These are phyloP conservation scores for Claviceps quebecensis DNA, from an alignment of 2,329 filamentous ascomycete species.

Conservation along the genomic window DNA sequence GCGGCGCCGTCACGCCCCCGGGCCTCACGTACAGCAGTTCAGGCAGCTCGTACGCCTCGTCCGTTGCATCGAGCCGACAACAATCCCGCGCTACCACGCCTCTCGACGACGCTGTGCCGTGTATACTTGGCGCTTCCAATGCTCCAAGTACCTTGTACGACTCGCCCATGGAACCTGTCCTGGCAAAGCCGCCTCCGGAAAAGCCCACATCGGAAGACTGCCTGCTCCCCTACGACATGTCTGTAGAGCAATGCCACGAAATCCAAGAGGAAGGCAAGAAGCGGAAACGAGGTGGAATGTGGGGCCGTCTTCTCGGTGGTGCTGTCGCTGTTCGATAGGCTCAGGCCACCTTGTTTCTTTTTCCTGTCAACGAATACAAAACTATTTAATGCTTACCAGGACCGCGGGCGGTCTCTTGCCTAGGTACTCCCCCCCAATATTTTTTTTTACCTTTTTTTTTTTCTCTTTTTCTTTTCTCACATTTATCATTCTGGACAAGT, in stretches of 20 bases:
- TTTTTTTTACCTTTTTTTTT: not conserved
- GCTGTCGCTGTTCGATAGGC: slow-evolving; percentile 24
- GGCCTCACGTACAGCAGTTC: slow-evolving; percentile 36
- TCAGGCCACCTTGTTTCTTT: not conserved
- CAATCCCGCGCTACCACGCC: slow-evolving; percentile 40
- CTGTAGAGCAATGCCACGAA: slow-evolving; percentile 35
- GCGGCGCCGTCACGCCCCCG: slow-evolving; percentile 26
- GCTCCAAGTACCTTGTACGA: slow-evolving; percentile 30
- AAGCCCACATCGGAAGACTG: slow-evolving; percentile 13
- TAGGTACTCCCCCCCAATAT: no score
- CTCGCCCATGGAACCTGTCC: slow-evolving; percentile 33
- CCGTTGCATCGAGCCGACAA: slow-evolving; percentile 32
- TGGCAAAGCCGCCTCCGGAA: slow-evolving; percentile 20
- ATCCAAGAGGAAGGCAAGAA: slow-evolving; percentile 35
- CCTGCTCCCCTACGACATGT: slow-evolving; percentile 42
- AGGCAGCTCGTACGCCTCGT: slow-evolving; percentile 35
- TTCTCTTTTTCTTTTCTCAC: no score
- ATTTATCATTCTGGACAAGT: not conserved
- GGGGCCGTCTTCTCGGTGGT: slow-evolving; percentile 38
- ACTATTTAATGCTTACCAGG: not conserved
- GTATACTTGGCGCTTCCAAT: slow-evolving; percentile 21
- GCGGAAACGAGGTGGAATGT: slow-evolving; percentile 35
- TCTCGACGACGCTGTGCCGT: slow-evolving; percentile 30
- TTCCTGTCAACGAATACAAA: not conserved
- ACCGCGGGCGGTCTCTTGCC: not conserved